Evolutionary conservation across 768 basidiomycete genomes (phyloP), one percentile per base, ranked within the genome.

Genomic region (Nidula microcarpa): DNA sequence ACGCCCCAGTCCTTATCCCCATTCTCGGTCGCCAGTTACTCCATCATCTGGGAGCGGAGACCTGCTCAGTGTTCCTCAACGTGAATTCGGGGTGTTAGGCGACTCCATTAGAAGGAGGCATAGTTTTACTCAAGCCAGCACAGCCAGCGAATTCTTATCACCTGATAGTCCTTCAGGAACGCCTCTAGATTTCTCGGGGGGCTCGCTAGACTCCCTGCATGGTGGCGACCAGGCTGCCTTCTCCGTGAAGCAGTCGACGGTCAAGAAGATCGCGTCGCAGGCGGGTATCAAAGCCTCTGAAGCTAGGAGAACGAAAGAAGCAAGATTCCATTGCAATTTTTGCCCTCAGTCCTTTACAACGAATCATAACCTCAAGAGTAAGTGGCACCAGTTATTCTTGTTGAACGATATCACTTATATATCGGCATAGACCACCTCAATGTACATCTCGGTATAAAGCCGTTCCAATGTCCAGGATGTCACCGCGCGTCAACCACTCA

Each of bases 321-420:
- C 64, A 6, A 63, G 54, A 33, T 65, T 64, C 45, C 39, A 43
- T 37, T 68, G 67, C 44, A 43, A 54, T 10, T 50, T 56, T 33
- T 68, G 66, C 46, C 16, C 36, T 18, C 59, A 62, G 7, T 55
- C 56, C 9, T 64, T 68, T 43, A 67, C 67, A 0, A 56, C 65
- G 2, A 65, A 64, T 9, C 63, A 65, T 41, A 66, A 66, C 32
- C 47, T 66, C 6, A 60, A 60, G 44, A 65, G 67, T 68, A 43
- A 53, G 65, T 59, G 44, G 48, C 47, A 34, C 45, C 33, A 10
- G 50, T 33, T 43, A 48, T 33, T 17, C 17, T 49, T 44, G 5
- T 33, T 32, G 8, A 34, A 47, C n/a, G 33, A 35, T 7, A 46
- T 54, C 13, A 57, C 13, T 37, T 50, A 13, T 23, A 8, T 36